phyloP scores from a whole-genome alignment of 2,329 filamentous ascomycete species.

The Paracorniculantispora psalliotae region DNA sequence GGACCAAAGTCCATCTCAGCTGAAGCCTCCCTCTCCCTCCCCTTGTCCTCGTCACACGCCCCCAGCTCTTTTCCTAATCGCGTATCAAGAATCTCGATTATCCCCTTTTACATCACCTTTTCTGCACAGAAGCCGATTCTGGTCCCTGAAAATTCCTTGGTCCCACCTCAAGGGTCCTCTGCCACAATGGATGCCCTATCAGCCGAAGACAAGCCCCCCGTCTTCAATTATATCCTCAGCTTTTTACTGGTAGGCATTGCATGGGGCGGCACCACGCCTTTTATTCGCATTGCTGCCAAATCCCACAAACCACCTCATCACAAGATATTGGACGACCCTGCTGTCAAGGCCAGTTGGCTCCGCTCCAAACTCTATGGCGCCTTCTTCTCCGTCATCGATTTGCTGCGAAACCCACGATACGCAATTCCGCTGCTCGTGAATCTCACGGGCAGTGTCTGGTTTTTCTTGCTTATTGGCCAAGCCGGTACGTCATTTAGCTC shows the following conservation, averaged over 20 bases:
- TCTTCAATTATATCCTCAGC: conserved; percentile 79
- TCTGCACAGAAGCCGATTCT: no score
- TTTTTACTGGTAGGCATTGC: conserved; percentile 88
- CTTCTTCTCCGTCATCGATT: conserved; percentile 70
- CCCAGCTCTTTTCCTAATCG: neutral
- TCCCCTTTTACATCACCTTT: neutral
- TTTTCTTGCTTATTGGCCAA: conserved; percentile 88
- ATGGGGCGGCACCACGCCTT: conserved; percentile 89
- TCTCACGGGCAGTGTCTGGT: conserved; percentile 91
- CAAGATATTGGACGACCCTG: conserved; percentile 45
- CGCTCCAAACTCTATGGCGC: conserved; percentile 58
- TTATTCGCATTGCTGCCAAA: conserved; percentile 82
- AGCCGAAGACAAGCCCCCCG: conserved; percentile 36
- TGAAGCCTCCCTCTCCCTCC: neutral
- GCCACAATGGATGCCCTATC: neutral
- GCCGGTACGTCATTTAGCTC: conserved; percentile 59
- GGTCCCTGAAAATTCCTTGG: no score
- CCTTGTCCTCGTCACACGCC: neutral
- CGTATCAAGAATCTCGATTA: neutral
- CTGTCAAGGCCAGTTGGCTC: conserved; percentile 54
- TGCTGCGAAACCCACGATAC: conserved; percentile 77
- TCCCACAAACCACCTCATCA: conserved; percentile 63
- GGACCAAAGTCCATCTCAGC: neutral
- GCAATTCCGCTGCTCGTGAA: conserved; percentile 81
- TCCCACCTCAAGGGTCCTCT: neutral